Evolutionary conservation across 352 stramenopile genomes (phyloP).

Genomic region (Pythium utonaiense): DNA sequence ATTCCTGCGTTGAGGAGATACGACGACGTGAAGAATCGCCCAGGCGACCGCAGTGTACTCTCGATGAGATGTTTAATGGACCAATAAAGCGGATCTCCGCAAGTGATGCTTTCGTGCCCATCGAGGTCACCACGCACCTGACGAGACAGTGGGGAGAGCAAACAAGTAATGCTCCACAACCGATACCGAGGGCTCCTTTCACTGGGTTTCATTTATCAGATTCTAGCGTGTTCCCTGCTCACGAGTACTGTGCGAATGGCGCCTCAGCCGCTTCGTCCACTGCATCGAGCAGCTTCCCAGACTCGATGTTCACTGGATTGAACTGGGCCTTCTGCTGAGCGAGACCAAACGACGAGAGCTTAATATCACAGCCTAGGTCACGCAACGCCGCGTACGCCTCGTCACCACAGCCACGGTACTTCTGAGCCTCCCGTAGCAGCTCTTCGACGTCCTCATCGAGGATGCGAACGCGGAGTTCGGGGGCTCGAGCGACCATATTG

Average conservation of each 20-base stretch:
- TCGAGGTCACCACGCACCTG: no score
- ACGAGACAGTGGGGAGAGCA: no score
- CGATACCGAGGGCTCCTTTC: no score
- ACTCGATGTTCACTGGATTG: slow-evolving; percentile 63
- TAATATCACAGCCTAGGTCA: slow-evolving; percentile 69
- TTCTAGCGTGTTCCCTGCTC: neutral
- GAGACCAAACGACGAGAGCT: slow-evolving; percentile 52
- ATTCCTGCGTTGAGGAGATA: no score
- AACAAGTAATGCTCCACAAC: no score
- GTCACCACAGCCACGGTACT: slow-evolving; percentile 64
- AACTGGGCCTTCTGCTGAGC: slow-evolving; percentile 42
- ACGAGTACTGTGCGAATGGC: slow-evolving; percentile 35
- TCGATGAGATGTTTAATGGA: no score
- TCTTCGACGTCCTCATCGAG: slow-evolving; percentile 64
- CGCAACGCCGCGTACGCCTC: slow-evolving; percentile 76
- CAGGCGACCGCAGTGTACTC: no score
- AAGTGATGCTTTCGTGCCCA: no score
- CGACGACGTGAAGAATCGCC: no score
- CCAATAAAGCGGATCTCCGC: no score
- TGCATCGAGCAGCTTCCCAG: slow-evolving; percentile 43
- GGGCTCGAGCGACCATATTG: slow-evolving; percentile 68
- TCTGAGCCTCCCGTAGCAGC: slow-evolving; percentile 55
- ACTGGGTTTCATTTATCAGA: neutral
- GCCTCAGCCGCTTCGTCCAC: slow-evolving; percentile 54
- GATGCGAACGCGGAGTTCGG: slow-evolving; percentile 55